These are phyloP conservation scores for Lepidium didymum DNA, from an alignment of 345 rosid genomes.

Conservation along the genomic window DNA sequence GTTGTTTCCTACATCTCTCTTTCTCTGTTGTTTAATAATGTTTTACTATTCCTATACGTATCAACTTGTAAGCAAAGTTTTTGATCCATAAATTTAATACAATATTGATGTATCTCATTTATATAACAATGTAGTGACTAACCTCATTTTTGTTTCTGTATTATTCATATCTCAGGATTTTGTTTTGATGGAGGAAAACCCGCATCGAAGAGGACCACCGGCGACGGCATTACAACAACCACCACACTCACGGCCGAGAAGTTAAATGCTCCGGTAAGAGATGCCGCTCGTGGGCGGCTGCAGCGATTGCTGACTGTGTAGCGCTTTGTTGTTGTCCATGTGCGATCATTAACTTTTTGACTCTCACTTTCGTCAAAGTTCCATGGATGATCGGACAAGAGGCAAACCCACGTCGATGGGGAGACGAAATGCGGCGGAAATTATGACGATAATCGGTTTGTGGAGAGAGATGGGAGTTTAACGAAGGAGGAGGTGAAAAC, in stretches of 20 bases:
- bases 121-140: background rate
- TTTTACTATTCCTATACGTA: slow-evolving; percentile 33
- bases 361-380: slow-evolving; percentile 62
- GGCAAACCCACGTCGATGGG: background rate
- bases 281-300: slow-evolving; percentile 68
- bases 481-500: slow-evolving; percentile 17
- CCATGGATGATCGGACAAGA: slow-evolving; percentile 54
- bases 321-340: slow-evolving; percentile 91
- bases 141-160: background rate
- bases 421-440: too few species aligned
- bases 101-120: background rate
- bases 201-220: slow-evolving; percentile 29
- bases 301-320: slow-evolving; percentile 67
- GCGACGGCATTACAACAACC: slow-evolving; percentile 13
- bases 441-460: slow-evolving; percentile 25
- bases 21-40: too few species aligned
- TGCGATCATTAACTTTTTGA: slow-evolving; percentile 54
- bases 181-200: slow-evolving; percentile 39
- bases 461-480: slow-evolving; percentile 37
- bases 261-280: slow-evolving; percentile 53
- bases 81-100: slow-evolving; percentile 9
- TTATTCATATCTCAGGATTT: background rate
- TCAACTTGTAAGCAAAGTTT: slow-evolving; percentile 19
- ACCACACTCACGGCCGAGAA: slow-evolving; percentile 28
- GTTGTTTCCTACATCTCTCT: slow-evolving; percentile 30